Conservation (phyloP, 164 flowering plant species). For the Annona squamosa region DNA sequence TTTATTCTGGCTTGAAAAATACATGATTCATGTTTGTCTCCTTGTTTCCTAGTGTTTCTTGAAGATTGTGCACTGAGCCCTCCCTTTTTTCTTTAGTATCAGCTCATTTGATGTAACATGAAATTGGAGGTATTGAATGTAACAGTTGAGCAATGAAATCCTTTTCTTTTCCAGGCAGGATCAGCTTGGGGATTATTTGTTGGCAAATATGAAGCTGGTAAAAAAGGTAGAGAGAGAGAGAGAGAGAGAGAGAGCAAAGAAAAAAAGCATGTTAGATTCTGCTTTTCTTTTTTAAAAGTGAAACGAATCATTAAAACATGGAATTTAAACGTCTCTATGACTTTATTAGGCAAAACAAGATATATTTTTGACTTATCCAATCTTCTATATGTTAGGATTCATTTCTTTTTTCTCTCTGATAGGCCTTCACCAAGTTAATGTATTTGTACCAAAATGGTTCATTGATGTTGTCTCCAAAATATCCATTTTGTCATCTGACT, state of each 20-base stretch:
- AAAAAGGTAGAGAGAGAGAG: constrained; percentile 31
- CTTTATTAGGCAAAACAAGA: no score
- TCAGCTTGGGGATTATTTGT: constrained; percentile 58
- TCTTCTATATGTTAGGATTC: no score
- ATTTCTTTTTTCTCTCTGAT: no score
- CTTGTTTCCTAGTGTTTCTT: not conserved
- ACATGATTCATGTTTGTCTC: not conserved
- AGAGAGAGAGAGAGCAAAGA: not conserved
- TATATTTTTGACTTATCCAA: no score
- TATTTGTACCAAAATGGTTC: no score
- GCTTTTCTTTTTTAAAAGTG: no score
- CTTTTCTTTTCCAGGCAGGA: constrained; percentile 53
- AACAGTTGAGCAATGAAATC: not conserved
- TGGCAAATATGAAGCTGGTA: constrained; percentile 50
- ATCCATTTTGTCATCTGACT: no score
- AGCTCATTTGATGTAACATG: not conserved
- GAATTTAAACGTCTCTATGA: no score
- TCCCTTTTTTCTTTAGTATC: not conserved
- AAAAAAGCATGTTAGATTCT: no score
- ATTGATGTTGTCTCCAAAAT: no score
- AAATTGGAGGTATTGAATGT: not conserved
- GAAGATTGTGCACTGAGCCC: not conserved
- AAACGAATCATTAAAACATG: no score
- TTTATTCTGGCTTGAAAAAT: not conserved
- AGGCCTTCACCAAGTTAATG: no score